A percentile compares a stretch with the other conserved stretches of the same genome.
Evolutionary conservation across 140 eudicot genomes (phyloP).

Genomic region (Stevia rebaudiana): DNA sequence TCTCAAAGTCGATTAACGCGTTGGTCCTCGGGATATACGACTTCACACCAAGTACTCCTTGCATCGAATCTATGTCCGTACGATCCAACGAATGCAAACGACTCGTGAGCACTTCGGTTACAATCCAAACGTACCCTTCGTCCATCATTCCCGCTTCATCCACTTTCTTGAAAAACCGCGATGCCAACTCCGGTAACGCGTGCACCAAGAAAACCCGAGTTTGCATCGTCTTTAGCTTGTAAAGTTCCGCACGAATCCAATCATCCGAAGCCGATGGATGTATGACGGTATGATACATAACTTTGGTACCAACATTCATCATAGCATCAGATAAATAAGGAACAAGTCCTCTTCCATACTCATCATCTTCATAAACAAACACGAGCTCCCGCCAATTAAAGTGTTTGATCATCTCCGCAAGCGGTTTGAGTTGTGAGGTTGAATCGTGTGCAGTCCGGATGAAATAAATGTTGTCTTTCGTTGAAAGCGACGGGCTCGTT

Average conservation of each 20-base stretch:
- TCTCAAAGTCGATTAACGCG: constrained; percentile 16
- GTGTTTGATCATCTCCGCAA: constrained; percentile 26
- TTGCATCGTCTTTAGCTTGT: constrained; percentile 45
- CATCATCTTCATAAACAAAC: constrained; percentile 38
- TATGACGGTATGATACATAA: constrained; percentile 28
- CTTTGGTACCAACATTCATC: constrained; percentile 21
- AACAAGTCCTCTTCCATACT: constrained; percentile 42
- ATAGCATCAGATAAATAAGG: constrained; percentile 46
- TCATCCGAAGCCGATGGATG: constrained; percentile 34
- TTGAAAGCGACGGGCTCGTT: constrained; percentile 41
- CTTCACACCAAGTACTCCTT: constrained; percentile 46
- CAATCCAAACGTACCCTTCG: constrained; percentile 49
- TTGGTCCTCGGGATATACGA: constrained; percentile 32
- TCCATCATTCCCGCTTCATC: constrained; percentile 54
- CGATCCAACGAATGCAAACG: constrained; percentile 18
- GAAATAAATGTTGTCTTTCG: constrained; percentile 29
- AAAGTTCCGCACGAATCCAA: constrained; percentile 24
- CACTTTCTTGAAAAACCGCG: constrained; percentile 33
- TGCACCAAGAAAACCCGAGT: constrained; percentile 57
- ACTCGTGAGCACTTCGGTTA: constrained; percentile 36
- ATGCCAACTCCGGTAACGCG: constrained; percentile 28
- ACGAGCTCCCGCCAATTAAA: constrained; percentile 53
- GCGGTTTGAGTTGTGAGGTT: constrained; percentile 29
- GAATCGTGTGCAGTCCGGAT: constrained; percentile 31
- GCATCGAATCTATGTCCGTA: constrained; percentile 30